Evolutionary conservation across 2,329 filamentous ascomycete genomes (phyloP).

Genomic region (Tolypocladium inflatum): DNA sequence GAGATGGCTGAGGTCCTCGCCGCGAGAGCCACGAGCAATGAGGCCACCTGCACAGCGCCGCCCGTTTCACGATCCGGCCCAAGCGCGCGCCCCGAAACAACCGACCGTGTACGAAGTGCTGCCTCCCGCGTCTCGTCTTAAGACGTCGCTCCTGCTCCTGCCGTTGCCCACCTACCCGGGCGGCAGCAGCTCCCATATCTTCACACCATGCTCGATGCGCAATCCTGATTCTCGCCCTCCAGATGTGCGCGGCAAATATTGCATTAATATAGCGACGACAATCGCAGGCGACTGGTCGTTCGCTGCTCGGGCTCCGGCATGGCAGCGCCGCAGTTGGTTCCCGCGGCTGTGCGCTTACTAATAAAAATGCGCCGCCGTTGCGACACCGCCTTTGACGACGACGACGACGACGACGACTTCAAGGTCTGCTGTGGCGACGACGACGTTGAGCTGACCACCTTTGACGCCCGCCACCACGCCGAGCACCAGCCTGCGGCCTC

Average conservation of each 20-base stretch:
- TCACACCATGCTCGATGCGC: background rate
- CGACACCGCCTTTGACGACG: background rate
- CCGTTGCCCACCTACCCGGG: no score
- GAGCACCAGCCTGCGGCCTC: background rate
- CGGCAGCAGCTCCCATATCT: background rate
- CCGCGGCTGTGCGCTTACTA: background rate
- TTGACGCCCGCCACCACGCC: background rate
- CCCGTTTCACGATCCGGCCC: background rate
- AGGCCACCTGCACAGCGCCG: no score
- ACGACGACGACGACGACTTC: conserved; percentile 3
- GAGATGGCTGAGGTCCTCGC: no score
- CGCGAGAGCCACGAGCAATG: no score
- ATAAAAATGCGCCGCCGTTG: background rate
- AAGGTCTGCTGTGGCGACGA: background rate
- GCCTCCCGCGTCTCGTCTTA: background rate
- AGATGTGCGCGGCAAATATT: background rate
- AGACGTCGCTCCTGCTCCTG: background rate
- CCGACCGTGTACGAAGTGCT: no score
- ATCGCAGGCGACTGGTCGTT: background rate
- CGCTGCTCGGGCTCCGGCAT: background rate
- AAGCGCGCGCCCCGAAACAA: background rate
- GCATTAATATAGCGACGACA: background rate
- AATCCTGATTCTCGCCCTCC: background rate
- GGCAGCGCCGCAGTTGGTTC: background rate
- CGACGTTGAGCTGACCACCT: conserved; percentile 4